Evolutionary conservation across 2,329 filamentous ascomycete species (phyloP).

Genomic region (Colletotrichum siamense): DNA sequence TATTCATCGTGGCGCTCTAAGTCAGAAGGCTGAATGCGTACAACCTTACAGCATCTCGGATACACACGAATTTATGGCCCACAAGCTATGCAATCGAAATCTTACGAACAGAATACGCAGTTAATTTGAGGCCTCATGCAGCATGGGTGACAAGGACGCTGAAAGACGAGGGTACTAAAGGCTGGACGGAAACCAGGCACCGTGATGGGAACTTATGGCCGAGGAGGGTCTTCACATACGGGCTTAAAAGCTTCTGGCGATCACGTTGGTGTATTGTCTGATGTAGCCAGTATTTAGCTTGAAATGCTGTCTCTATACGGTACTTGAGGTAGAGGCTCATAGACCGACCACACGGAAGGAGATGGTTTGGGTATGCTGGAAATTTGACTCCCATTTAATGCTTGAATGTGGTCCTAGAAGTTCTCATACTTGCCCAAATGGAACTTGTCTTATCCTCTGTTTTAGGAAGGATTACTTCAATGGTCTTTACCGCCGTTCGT

Average conservation of each 20-base stretch:
- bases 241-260: too few species aligned
- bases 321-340: too few species aligned
- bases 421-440: not conserved
- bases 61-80: not conserved
- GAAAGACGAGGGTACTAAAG: not conserved
- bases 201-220: fast-evolving
- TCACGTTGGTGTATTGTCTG: too few species aligned
- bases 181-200: fast-evolving
- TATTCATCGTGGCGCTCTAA: not conserved
- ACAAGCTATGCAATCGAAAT: fast-evolving
- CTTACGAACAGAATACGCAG: fast-evolving
- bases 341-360: not conserved
- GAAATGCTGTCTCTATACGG: fast-evolving
- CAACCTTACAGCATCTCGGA: fast-evolving
- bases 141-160: fast-evolving
- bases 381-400: fast-evolving
- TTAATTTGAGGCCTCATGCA: not conserved
- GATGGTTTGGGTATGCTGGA: fast-evolving
- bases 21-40: not conserved
- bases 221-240: fast-evolving
- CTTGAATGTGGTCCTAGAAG: not conserved
- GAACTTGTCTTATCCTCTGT: fast-evolving
- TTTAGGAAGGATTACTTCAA: not conserved
- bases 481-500: too few species aligned
- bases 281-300: not conserved